Conservation (phyloP, 2,329 filamentous ascomycete genomes). For the Thelonectria rubi region DNA sequence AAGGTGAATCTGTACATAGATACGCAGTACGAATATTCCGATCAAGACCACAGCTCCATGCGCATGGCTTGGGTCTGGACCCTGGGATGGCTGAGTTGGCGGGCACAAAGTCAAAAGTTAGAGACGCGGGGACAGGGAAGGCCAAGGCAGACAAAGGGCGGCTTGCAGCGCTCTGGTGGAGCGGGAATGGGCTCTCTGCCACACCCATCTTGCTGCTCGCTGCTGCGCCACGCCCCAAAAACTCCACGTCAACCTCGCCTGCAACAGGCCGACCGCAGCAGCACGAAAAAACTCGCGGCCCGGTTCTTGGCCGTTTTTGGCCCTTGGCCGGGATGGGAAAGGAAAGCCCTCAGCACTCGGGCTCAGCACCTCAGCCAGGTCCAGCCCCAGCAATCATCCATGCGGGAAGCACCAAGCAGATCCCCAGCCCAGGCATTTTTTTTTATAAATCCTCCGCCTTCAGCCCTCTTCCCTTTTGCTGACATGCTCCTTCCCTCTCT, state of each 20-base stretch:
- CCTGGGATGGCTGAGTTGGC: constrained; percentile 26
- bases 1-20: not conserved
- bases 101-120: constrained; percentile 6
- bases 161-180: constrained; percentile 7
- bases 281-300: constrained; percentile 2
- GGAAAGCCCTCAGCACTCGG: not conserved
- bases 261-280: constrained; percentile 8
- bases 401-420: not conserved
- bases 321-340: not conserved
- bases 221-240: constrained; percentile 25
- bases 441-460: constrained; percentile 27
- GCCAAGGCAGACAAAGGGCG: constrained; percentile 23
- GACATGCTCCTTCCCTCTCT: constrained; percentile 18
- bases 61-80: constrained; percentile 30
- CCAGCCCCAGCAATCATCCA: not conserved
- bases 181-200: constrained; percentile 2
- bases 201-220: constrained; percentile 19
- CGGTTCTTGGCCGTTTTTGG: not conserved
- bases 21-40: no score
- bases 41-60: constrained; percentile 27
- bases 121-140: not conserved
- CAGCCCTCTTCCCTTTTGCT: constrained; percentile 18
- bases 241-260: constrained; percentile 29
- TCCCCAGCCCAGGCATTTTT: constrained; percentile 15
- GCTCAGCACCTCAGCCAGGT: constrained; percentile 3